These are phyloP conservation scores for Teratosphaeria gauchensis DNA, from an alignment of 2,329 filamentous ascomycete genomes.

Conservation along the genomic window DNA sequence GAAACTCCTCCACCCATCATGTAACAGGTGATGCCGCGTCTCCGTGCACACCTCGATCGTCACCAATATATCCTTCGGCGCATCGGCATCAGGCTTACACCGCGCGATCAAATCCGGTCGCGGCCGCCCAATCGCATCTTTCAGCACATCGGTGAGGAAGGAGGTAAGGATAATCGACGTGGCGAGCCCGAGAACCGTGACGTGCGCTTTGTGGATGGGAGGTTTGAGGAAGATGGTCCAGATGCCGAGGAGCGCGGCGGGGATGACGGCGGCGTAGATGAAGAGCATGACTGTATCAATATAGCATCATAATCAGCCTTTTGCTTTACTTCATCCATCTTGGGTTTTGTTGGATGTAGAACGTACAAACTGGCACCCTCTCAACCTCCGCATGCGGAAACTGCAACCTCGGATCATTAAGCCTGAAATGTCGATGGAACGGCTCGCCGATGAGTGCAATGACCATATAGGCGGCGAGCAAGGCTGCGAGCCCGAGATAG, in stretches of 20 bases:
- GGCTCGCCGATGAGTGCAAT: constrained; percentile 61
- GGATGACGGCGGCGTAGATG: constrained; percentile 65
- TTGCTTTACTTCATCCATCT: not conserved
- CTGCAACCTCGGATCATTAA: constrained; percentile 74
- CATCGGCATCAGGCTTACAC: constrained; percentile 61
- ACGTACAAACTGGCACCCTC: constrained; percentile 67
- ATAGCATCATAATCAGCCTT: not conserved
- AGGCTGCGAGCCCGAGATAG: constrained; percentile 65
- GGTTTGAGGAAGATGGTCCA: constrained; percentile 57
- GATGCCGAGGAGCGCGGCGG: constrained; percentile 54
- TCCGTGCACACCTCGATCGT: constrained; percentile 65
- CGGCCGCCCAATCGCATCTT: constrained; percentile 75
- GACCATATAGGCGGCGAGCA: constrained; percentile 59
- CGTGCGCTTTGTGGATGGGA: constrained; percentile 69
- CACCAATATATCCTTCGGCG: constrained; percentile 44
- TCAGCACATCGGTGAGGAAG: constrained; percentile 81
- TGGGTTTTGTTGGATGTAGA: not conserved
- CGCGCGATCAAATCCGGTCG: constrained; percentile 82
- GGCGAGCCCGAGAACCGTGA: constrained; percentile 69
- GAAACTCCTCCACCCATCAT: constrained; percentile 79
- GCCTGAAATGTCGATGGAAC: constrained; percentile 89
- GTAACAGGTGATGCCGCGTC: constrained; percentile 55
- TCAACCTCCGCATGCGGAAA: constrained; percentile 80
- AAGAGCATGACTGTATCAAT: constrained; percentile 55
- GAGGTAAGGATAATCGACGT: constrained; percentile 64